phyloP scores from a whole-genome alignment of 2,329 filamentous ascomycete species.

The Fonsecaea monophora region DNA sequence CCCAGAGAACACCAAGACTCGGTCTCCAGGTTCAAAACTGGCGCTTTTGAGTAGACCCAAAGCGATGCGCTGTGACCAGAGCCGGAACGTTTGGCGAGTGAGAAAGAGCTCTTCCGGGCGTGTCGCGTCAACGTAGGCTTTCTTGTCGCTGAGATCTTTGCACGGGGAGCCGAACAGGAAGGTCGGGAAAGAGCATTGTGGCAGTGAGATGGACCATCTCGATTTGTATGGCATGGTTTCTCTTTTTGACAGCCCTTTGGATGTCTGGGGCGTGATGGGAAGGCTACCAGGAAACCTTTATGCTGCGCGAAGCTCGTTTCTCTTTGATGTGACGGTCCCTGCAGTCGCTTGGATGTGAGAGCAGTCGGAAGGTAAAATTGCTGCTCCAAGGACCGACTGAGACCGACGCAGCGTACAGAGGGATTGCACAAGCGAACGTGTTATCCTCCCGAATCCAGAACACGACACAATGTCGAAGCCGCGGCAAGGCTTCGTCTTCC shows the following conservation, averaged over 20 bases:
- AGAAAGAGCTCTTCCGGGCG: conserved; percentile 61
- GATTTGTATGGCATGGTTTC: conserved; percentile 54
- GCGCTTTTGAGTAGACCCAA: conserved; percentile 66
- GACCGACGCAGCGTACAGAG: neutral
- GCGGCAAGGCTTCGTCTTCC: too few relatives aligned
- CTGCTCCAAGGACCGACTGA: too few relatives aligned
- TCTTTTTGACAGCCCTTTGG: neutral
- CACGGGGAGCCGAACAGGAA: conserved; percentile 49
- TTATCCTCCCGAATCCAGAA: neutral
- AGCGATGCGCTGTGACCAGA: conserved; percentile 71
- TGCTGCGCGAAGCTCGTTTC: neutral
- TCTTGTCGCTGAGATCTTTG: conserved; percentile 42
- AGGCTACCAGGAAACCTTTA: neutral
- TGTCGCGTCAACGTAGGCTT: conserved; percentile 61
- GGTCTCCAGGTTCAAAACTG: conserved; percentile 64
- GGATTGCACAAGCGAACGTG: neutral
- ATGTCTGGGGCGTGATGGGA: neutral
- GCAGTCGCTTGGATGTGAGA: too few relatives aligned
- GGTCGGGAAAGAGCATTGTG: conserved; percentile 51
- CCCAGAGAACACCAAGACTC: conserved; percentile 70
- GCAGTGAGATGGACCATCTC: conserved; percentile 49
- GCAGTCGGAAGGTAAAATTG: too few relatives aligned
- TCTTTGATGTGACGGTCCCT: too few relatives aligned
- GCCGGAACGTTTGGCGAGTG: conserved; percentile 64
- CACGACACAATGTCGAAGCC: too few relatives aligned